Base-by-base conservation (phyloP, 2,329 filamentous ascomycete species). In the Fusarium protoensiforme region DNA sequence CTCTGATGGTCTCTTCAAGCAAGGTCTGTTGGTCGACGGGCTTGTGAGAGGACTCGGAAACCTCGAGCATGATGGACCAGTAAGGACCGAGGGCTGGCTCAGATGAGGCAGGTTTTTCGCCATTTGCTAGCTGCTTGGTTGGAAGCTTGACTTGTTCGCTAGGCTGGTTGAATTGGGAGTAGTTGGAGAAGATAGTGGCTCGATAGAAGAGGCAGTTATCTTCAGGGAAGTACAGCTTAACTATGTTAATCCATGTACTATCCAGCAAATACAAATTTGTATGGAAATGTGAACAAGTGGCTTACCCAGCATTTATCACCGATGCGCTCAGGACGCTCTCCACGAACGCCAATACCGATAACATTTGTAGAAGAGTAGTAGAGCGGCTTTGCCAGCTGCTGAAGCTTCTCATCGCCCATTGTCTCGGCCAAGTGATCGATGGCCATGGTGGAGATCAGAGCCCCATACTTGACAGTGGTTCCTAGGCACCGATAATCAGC, bases 141-240 rank as follows among this genome's bases (percentile, higher is more conserved):
- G 95, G 91, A 64, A 99, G 91, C 88, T 97, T 96, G 81, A 89
- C 92, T 66, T 92, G 91, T 68, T 91, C 88, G 75, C 93, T 87
- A 35, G 96, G 96, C 87, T 98, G 96, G 89, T 99, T 99, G 90
- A 97, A 92, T 60, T 96, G 96, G 27, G 96, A 98, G 90, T 99
- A 99, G 90, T 99, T 99, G 85, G 96, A 98, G 91, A 99, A 99
- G 87, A 99, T 98, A 81, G 96, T 99, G 81, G 96, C 96, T 78
- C 96, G 94, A 89, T 99, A 99, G 89, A 99, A 99, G 82, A 94
- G 95, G 88, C 95, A 98, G 89, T 99, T 93, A 84, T 98, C 93
- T 85, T 99, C 96, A 73, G 96, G 96, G 91, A 98, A 99, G 90
- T 99, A 99, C 75, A 99, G 89, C 92, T 92, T 31, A 20, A 27